Base-by-base conservation (phyloP, 2,329 filamentous ascomycete species). In the Apiospora marii region DNA sequence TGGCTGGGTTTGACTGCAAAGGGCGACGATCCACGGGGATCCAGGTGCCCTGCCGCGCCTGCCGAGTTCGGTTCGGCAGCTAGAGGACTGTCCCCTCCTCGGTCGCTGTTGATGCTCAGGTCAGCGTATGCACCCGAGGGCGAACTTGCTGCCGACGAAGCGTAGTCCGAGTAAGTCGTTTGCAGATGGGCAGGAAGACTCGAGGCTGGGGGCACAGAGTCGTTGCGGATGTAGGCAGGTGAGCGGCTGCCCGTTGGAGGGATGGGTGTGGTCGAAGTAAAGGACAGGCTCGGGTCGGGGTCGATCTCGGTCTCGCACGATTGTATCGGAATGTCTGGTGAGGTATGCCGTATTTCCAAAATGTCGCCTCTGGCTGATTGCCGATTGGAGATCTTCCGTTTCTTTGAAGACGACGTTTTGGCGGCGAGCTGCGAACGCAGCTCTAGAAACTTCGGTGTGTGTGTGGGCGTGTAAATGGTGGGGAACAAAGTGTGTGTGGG, bases 381-480 rank as follows among this genome's bases (percentile, higher is more conserved):
- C 77, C 85, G 87, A 80, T 83, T 74, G 73, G 85, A 85, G 79
- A 92, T 88, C 88, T 90, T 92, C 87, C 90, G 88, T 90, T 92
- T 92, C 90, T 92, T 92, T 88, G 85, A 87, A 86, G 89, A 92
- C 90, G 90, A 92, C 90, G 90, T 92, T 83, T 88, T 92, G 90
- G 88, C 86, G 82, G 87, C 84, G 90, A 92, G 90, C 90, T 91
- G 90, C 90, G 82, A 82, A 78, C 79, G 89, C 89, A 91, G 89
- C 89, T 91, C 89, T 83, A 79, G 80, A 76, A 72, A 75, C 78
- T 75, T 77, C 68, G 71, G 71, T 67, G 69, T 64, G 49, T 51
- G 49, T 51, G 58, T 64, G 58, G 58, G 58, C 19, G 58, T 64
- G 58, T 64, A 64, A 64, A 64, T 64, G 58, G 58, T 64, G 58